Conservation (phyloP, 1,284 basidiomycete genomes). For the Cystobasidium pallidum region DNA sequence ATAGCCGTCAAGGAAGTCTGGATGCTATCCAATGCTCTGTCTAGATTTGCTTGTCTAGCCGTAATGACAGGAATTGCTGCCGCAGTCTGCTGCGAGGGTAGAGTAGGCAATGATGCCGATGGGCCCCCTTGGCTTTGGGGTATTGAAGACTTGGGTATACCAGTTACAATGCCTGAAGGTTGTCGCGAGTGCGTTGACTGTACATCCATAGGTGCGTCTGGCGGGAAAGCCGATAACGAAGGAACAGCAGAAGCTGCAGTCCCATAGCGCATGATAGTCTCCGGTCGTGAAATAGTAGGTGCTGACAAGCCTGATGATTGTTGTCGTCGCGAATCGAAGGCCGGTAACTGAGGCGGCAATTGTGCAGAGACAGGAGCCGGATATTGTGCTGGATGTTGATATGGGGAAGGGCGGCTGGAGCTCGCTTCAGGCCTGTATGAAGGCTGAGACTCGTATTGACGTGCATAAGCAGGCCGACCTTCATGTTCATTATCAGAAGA, state of each 20-base stretch:
- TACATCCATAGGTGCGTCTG: slow-evolving; percentile 12
- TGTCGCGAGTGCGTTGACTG: slow-evolving; percentile 18
- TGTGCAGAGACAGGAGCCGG: slow-evolving; percentile 38
- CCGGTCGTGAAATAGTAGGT: not conserved
- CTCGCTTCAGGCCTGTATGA: not conserved
- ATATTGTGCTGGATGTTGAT: slow-evolving; percentile 43
- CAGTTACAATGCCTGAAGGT: not conserved
- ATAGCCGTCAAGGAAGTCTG: slow-evolving; percentile 88
- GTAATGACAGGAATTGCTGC: slow-evolving; percentile 40
- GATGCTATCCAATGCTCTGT: slow-evolving; percentile 76
- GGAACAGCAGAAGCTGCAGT: slow-evolving; percentile 6
- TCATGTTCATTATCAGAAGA: slow-evolving; percentile 12
- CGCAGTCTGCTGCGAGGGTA: slow-evolving; percentile 14
- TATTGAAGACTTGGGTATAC: not conserved
- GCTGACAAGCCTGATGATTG: not conserved
- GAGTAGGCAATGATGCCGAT: slow-evolving; percentile 21
- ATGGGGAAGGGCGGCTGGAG: slow-evolving; percentile 21
- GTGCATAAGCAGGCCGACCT: not conserved
- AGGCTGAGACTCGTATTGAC: slow-evolving; percentile 5
- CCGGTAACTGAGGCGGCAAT: slow-evolving; percentile 35
- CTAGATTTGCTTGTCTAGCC: slow-evolving; percentile 58
- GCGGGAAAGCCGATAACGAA: slow-evolving; percentile 14
- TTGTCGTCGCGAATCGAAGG: slow-evolving; percentile 1
- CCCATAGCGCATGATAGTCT: not conserved
- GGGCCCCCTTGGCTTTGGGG: slow-evolving; percentile 9